These are phyloP conservation scores for Penicillium italicum DNA, from an alignment of 2,329 filamentous ascomycete species.

Conservation along the genomic window DNA sequence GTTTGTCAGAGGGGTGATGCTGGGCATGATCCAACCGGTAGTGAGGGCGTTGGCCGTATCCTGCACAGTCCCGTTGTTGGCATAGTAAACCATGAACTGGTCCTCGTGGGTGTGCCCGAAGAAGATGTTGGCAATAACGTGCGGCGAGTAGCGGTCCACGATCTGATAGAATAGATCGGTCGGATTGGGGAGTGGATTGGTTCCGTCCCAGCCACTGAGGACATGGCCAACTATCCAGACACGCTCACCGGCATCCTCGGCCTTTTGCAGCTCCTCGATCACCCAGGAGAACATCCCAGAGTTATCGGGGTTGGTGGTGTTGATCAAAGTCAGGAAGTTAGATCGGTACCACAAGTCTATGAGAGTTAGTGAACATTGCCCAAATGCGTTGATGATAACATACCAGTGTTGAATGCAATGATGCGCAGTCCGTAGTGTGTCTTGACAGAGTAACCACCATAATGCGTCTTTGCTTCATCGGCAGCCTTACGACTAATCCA, in stretches of 20 bases:
- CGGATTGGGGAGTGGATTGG: slow-evolving; percentile 53
- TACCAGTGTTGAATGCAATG: slow-evolving; percentile 53
- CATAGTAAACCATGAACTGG: slow-evolving; percentile 53
- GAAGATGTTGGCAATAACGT: slow-evolving; percentile 55
- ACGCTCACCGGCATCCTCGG: slow-evolving; percentile 51
- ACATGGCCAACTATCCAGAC: slow-evolving; percentile 57
- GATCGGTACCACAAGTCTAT: slow-evolving; percentile 29
- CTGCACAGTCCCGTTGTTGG: slow-evolving; percentile 49
- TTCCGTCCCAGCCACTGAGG: slow-evolving; percentile 55
- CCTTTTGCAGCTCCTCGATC: slow-evolving; percentile 51
- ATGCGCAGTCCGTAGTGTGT: slow-evolving; percentile 53
- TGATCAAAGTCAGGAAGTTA: slow-evolving; percentile 52
- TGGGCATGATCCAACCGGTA: slow-evolving; percentile 52
- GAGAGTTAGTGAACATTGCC: neutral
- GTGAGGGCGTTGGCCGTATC: slow-evolving; percentile 45
- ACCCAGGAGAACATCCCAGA: slow-evolving; percentile 50
- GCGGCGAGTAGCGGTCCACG: slow-evolving; percentile 53
- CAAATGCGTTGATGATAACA: slow-evolving; percentile 36
- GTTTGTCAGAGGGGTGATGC: slow-evolving; percentile 53
- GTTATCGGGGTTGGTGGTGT: slow-evolving; percentile 51
- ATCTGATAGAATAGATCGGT: slow-evolving; percentile 55
- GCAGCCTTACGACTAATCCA: slow-evolving; percentile 51
- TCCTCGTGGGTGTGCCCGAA: slow-evolving; percentile 57
- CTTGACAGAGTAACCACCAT: slow-evolving; percentile 55
- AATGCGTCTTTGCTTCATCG: slow-evolving; percentile 50